Evolutionary conservation across 2,329 filamentous ascomycete genomes (phyloP).

Genomic region (Nannizziopsis arthrosporioides): DNA sequence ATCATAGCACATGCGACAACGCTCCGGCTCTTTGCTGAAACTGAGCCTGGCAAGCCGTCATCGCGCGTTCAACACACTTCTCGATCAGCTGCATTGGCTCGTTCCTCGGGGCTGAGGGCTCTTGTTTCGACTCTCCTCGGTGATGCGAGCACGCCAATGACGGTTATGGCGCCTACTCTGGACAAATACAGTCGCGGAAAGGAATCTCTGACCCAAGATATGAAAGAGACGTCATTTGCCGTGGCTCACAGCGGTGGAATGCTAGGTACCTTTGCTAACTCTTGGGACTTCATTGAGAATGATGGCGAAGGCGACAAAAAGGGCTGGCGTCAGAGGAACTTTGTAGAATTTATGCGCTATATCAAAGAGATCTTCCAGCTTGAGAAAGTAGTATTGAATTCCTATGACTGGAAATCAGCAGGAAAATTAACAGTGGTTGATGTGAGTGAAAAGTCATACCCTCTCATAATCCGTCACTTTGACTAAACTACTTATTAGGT

Average conservation of each 20-base stretch:
- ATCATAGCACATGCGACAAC: slow-evolving; percentile 32
- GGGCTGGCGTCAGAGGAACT: slow-evolving; percentile 9
- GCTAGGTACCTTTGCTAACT: slow-evolving; percentile 15
- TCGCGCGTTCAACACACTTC: slow-evolving; percentile 10
- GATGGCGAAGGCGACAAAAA: slow-evolving; percentile 19
- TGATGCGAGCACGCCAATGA: slow-evolving; percentile 9
- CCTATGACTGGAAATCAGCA: slow-evolving; percentile 11
- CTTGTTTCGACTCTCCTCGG: slow-evolving; percentile 9
- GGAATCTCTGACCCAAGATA: slow-evolving; percentile 4
- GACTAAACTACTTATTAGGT: slow-evolving; percentile 1
- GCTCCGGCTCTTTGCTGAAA: slow-evolving; percentile 25
- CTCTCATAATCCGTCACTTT: not conserved
- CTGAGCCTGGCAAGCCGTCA: slow-evolving; percentile 10
- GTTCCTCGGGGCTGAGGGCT: slow-evolving; percentile 9
- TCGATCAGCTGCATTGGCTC: slow-evolving; percentile 9
- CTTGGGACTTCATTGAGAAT: slow-evolving; percentile 21
- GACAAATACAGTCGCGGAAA: slow-evolving; percentile 10
- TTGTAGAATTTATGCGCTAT: slow-evolving; percentile 11
- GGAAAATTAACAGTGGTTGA: slow-evolving; percentile 13
- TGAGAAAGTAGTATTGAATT: slow-evolving; percentile 10
- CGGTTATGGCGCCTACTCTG: slow-evolving; percentile 11
- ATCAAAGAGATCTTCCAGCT: slow-evolving; percentile 11
- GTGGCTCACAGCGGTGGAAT: slow-evolving; percentile 5
- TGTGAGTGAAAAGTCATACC: slow-evolving; percentile 4
- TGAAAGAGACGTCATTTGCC: slow-evolving; percentile 9